phyloP scores from a whole-genome alignment of 805 yeast genomes.

The Ogataea nitratoaversa region DNA sequence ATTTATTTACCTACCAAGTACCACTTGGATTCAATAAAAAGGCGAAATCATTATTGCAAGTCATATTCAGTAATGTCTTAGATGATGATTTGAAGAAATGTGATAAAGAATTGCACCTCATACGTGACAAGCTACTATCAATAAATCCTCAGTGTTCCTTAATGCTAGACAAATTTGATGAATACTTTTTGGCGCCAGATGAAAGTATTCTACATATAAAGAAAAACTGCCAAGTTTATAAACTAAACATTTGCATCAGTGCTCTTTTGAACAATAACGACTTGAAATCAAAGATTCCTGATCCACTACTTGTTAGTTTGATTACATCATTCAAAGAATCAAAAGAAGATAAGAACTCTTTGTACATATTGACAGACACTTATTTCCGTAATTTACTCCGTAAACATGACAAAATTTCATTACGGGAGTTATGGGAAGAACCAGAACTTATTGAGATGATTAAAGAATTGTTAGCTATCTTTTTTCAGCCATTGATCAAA shows the following conservation, averaged over 20 bases:
- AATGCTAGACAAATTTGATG: constrained; percentile 25
- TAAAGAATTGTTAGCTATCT: constrained; percentile 65
- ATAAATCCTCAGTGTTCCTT: constrained; percentile 6
- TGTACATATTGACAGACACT: constrained; percentile 54
- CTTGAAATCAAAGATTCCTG: constrained; percentile 10
- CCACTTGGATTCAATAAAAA: constrained; percentile 41
- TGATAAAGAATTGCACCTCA: constrained; percentile 45
- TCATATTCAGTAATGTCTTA: constrained; percentile 65
- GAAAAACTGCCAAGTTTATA: constrained; percentile 24
- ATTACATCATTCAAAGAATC: constrained; percentile 16
- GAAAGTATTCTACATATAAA: constrained; percentile 27
- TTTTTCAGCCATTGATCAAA: constrained; percentile 69
- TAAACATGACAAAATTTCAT: constrained; percentile 67
- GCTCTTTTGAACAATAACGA: constrained; percentile 24
- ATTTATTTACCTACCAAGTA: constrained; percentile 77
- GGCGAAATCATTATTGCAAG: constrained; percentile 63
- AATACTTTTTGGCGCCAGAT: constrained; percentile 26
- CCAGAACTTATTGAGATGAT: constrained; percentile 74
- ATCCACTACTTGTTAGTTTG: constrained; percentile 12
- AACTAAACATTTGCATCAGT: constrained; percentile 23
- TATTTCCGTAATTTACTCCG: constrained; percentile 61
- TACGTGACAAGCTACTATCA: constrained; percentile 38
- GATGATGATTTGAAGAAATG: constrained; percentile 71
- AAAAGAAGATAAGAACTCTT: constrained; percentile 27
- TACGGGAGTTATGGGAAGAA: constrained; percentile 80